phyloP scores from a whole-genome alignment of 331 rosid genomes.

The Cydonia oblonga region DNA sequence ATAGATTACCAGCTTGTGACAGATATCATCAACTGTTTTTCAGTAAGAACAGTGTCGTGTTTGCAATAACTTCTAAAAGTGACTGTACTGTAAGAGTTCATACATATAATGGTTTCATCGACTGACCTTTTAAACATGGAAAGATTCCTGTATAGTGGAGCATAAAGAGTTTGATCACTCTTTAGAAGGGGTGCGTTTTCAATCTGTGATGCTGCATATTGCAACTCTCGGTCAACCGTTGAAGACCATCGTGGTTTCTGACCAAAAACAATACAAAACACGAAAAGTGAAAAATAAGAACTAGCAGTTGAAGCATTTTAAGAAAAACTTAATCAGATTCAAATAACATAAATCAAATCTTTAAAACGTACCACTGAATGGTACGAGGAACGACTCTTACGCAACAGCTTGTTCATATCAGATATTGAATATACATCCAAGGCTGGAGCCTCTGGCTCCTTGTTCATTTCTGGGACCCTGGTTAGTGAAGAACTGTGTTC shows the following conservation, averaged over 20 bases:
- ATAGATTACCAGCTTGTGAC: background rate
- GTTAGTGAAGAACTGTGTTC: conserved; percentile 11
- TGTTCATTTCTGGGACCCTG: conserved; percentile 19
- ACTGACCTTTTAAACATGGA: conserved; percentile 73
- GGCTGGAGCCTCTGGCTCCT: conserved; percentile 25
- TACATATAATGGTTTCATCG: background rate
- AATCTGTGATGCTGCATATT: conserved; percentile 45
- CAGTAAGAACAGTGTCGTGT: background rate
- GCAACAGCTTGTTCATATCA: conserved; percentile 54
- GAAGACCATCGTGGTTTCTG: conserved; percentile 51
- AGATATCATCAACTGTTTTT: background rate
- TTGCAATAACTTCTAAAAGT: background rate
- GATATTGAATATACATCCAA: conserved; percentile 46
- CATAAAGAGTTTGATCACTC: conserved; percentile 52
- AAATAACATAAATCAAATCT: background rate
- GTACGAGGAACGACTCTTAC: conserved; percentile 30
- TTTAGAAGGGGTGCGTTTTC: conserved; percentile 55
- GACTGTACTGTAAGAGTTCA: background rate
- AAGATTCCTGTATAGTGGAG: conserved; percentile 61
- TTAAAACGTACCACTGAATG: conserved; percentile 29
- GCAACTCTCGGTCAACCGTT: conserved; percentile 43
- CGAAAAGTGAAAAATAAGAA: background rate
- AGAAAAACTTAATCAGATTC: background rate
- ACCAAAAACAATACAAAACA: background rate
- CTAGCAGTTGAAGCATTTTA: background rate